Evolutionary conservation across 2,329 filamentous ascomycete species (phyloP), one percentile per base, ranked within the genome.

Genomic region (Didymella segeticola): DNA sequence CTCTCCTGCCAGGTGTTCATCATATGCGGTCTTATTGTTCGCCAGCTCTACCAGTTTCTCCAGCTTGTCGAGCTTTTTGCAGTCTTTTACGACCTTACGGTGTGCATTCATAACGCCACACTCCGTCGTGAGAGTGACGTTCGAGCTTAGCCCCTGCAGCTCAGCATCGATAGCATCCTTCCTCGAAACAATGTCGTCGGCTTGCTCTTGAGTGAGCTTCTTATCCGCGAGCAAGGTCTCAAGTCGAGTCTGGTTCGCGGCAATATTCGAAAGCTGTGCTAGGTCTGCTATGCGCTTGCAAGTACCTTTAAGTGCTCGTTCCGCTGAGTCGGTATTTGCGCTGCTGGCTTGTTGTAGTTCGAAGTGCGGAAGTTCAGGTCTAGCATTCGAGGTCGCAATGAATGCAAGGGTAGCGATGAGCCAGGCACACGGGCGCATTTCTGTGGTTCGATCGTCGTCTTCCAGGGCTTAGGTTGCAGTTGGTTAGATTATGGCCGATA

Each of bases 241-340:
- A n/a, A 70, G 47, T n/a, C 20, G 38, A 9, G 67, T 70, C 30
- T 67, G 61, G 37, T 71, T 69, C 46, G 58, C 52, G 15, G 64
- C 64, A 37, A 70, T 61, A 2, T 58, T 54, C 15, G 63, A 64
- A 37, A 72, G 58, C 5, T 48, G 42, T 2, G 56, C 61, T n/a
- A 72, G 55, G 7, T 49, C 58, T 25, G 42, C 43, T 31, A 72
- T 58, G 14, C 61, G 56, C 26, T 51, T 60, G 48, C 70, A 72
- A n/a, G 53, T 47, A 19, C 30, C 43, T 20, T 47, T 17, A 6
- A 48, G 11, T 12, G 30, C 37, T 42, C 22, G 43, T 12, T 36
- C 29, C 15, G 25, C 19, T 23, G 36, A 20, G 29, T 19, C 36
- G 23, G 19, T 15, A 23, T 55, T 38, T 15, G 46, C 17, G 11